Evolutionary conservation across 768 basidiomycete species (phyloP), one percentile per base, ranked within the genome.

Genomic region (Mrakia frigida): DNA sequence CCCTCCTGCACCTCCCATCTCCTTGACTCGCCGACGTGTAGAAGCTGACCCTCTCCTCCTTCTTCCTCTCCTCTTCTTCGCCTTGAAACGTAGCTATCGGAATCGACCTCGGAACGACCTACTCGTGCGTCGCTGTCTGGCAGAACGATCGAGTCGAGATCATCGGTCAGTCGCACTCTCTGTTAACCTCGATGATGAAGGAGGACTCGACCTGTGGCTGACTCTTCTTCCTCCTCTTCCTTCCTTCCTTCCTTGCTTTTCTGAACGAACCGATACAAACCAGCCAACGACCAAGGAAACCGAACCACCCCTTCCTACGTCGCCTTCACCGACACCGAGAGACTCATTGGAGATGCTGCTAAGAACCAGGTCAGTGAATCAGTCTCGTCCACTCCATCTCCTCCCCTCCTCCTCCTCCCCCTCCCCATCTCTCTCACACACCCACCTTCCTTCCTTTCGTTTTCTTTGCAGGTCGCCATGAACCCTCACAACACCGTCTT

Each of bases 271-370:
- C n/a, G n/a, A n/a, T 41, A 5, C 39, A 41, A 5, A 41, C 2
- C 25, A 41, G 65, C 65, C 37, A 68, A 68, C 82, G 84, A 83
- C 81, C 82, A 89, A 81, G 88, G 88, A 79, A 87, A 96, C 87
- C 91, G 94, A 75, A 95, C 94, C 11, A 96, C 94, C 5, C 94
- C 94, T 16, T 96, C 94, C 9, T 96, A 95, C 84, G 94, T 97
- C 85, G 90, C 94, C 72, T 96, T 96, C 87, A 92, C 92, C 79
- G 92, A 93, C 81, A 90, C 86, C 78, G 96, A 98, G 87, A 94
- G 96, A 87, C 88, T 98, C 80, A 98, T 98, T 83, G 95, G 95
- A 81, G 95, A 98, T 88, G 96, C 95, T 81, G 96, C 96, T 74
- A 98, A 98, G 87, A 98, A 98, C 85, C 94, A 95, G 81, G 61